Conservation (phyloP, 2,329 filamentous ascomycete species). For the Aspergillus sclerotialis region DNA sequence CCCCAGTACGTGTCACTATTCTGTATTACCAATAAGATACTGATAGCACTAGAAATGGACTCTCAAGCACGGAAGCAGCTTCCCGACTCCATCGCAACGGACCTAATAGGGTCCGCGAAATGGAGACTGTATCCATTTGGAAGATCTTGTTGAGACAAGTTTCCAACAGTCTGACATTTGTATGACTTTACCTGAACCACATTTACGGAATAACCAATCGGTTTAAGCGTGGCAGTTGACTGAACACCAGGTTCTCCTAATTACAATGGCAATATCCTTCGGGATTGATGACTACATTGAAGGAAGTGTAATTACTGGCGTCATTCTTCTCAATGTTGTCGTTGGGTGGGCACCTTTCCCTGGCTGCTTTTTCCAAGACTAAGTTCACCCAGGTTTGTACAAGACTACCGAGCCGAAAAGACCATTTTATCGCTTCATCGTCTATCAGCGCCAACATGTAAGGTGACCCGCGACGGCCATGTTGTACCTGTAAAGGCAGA, state of each 20-base stretch:
- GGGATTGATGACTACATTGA: conserved; percentile 52
- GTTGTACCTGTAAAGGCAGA: conserved; percentile 46
- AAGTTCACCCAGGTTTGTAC: conserved; percentile 38
- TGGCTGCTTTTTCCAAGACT: conserved; percentile 2
- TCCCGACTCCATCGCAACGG: conserved; percentile 60
- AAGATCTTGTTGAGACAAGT: conserved; percentile 71
- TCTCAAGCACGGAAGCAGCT: conserved; percentile 56
- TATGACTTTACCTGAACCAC: conserved; percentile 26
- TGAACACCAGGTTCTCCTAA: conserved; percentile 58
- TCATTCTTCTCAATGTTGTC: conserved; percentile 51
- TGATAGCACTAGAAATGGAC: conserved; percentile 48
- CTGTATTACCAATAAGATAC: not conserved
- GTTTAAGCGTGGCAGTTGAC: conserved; percentile 6
- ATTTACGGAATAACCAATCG: not conserved
- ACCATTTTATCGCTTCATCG: conserved; percentile 52
- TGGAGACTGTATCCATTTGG: conserved; percentile 65
- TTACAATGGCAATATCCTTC: conserved; percentile 61
- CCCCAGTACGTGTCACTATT: conserved; percentile 13
- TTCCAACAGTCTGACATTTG: conserved; percentile 68
- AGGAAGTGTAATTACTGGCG: conserved; percentile 52
- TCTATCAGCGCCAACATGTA: conserved; percentile 50
- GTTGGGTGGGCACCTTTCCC: no score
- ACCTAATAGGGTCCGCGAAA: conserved; percentile 63
- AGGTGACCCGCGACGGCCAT: conserved; percentile 50
- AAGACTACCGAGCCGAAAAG: conserved; percentile 55